Evolutionary conservation across 2,329 filamentous ascomycete species (phyloP).

Genomic region (Cladobotryum protrusum): DNA sequence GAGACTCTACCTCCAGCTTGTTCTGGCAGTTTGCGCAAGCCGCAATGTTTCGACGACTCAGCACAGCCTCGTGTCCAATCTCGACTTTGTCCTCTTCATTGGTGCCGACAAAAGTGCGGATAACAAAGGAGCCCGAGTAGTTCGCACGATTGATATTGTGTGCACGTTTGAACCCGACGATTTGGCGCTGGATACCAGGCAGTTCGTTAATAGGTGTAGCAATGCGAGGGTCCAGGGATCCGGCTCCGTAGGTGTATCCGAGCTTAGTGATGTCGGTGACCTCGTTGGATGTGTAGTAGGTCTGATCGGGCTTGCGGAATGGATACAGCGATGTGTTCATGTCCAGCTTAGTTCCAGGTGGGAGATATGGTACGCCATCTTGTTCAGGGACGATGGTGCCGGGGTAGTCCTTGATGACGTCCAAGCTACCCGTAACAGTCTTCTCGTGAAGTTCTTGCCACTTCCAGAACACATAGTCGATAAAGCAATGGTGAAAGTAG

Average conservation of each 20-base stretch:
- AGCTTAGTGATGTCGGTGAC: conserved; percentile 10
- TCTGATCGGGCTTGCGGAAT: conserved; percentile 5
- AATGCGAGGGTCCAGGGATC: background rate
- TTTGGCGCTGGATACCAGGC: background rate
- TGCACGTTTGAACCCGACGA: conserved; percentile 6
- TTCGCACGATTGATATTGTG: conserved; percentile 16
- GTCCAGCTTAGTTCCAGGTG: conserved; percentile 2
- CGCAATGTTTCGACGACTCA: conserved; percentile 20
- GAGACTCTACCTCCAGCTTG: conserved; percentile 13
- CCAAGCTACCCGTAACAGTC: conserved; percentile 4
- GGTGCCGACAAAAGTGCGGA: conserved; percentile 13
- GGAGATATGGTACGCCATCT: conserved; percentile 11
- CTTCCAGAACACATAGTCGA: conserved; percentile 24
- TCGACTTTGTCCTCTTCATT: background rate
- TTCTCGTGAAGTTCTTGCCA: conserved; percentile 21
- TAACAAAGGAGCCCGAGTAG: conserved; percentile 19
- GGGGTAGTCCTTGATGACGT: background rate
- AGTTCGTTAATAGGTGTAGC: background rate
- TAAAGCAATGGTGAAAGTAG: conserved; percentile 26
- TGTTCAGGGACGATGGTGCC: conserved; percentile 13
- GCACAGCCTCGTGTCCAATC: conserved; percentile 14
- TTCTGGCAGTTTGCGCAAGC: conserved; percentile 21
- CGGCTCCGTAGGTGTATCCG: conserved; percentile 14
- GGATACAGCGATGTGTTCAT: conserved; percentile 15
- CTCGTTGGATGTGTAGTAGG: conserved; percentile 1